Evolutionary conservation across 1,284 basidiomycete genomes (phyloP), one percentile per base, ranked within the genome.

Genomic region (Erythrobasidium hasegawianum): DNA sequence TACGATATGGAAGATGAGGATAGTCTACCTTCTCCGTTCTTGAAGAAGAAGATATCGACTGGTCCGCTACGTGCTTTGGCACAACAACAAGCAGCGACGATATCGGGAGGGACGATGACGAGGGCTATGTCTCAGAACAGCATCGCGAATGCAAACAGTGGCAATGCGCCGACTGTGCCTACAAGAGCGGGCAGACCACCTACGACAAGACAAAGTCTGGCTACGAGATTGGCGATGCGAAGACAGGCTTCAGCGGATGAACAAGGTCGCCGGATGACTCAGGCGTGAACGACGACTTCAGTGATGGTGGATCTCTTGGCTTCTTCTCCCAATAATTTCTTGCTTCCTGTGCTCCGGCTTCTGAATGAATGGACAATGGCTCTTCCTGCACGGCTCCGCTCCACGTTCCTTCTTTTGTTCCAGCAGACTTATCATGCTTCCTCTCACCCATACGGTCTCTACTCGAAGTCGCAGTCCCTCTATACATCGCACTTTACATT

Each of bases 21-120:
- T 76, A 90, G 89, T 75, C 80, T 90, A 0, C 89, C 89, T 0
- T 88, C 86, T 71, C 89, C 89, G 1, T 91, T 90, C 78, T 73
- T 91, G 47, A 87, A 86, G 76, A 73, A 74, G 64, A 70, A 70
- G 27, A 40, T 52, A 5, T 68, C 69, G 20, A 67, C 56, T 26
- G 55, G 56, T 4, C 62, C 62, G 10, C 24, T 65, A 18, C 20
- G 62, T 11, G 62, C 62, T 26, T 41, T 65, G n/a, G 62, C 62
- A 1, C 53, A 55, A 29, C 61, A 64, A 26, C 55, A 57, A 8
- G 55, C 62, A 10, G n/a, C 24, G 20, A 52, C 62, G 18, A 39
- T 65, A 13, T 57, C 62, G 27, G 62, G 62, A 39, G 62, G 38
- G 4, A 65, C 62, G n/a, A 65, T 65, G 62, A 26, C 45, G 18